Base-by-base conservation (phyloP, 352 stramenopile species). In the Pythium rhizo-oryzae region DNA sequence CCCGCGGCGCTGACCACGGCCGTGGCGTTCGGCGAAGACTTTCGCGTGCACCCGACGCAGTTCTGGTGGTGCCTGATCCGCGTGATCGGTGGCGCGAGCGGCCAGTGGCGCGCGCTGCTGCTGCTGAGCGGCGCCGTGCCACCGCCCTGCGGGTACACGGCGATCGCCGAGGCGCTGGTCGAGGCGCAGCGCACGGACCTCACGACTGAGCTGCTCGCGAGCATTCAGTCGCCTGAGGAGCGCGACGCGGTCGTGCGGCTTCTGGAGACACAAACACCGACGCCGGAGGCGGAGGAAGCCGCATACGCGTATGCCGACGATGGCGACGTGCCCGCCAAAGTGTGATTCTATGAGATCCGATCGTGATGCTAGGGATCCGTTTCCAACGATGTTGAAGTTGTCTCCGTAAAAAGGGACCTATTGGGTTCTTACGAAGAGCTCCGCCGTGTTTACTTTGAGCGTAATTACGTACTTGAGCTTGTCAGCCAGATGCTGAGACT, bases 1-100 rank as follows among this genome's bases (percentile, higher is more conserved):
- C 62, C 65, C 15, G 61, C 74, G 13, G 76, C 79, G 35, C 71
- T 91, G 12, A 33, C 67, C 4, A 47, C 72, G 1, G 72, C 79
- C 18, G 73, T 86, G 0, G 59, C 75, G n/a, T 59, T 82, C 58
- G 81, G 72, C 9, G 72, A 83, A 50, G 69, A 82, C 28, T 84
- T 82, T 41, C 55, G 61, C 9, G 61, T 91, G 18, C 74, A 76
- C 24, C 81, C 83, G 33, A 74, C 70, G 21, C 81, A 89, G 66
- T 85, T 90, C 56, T 89, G 79, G 74, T 87, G 74, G 71, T 76
- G 71, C 23, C 37, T 89, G 24, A 61, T 89, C 46, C 73, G 73
- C 19, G 72, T 84, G 8, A 62, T 89, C 4, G 37, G 37, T 1
- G 59, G 70, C 2, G 70, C 78, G 46, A 87, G 65, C 12, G 64